Evolutionary conservation across 331 rosid species (phyloP).

Genomic region (Spiraea crenata): DNA sequence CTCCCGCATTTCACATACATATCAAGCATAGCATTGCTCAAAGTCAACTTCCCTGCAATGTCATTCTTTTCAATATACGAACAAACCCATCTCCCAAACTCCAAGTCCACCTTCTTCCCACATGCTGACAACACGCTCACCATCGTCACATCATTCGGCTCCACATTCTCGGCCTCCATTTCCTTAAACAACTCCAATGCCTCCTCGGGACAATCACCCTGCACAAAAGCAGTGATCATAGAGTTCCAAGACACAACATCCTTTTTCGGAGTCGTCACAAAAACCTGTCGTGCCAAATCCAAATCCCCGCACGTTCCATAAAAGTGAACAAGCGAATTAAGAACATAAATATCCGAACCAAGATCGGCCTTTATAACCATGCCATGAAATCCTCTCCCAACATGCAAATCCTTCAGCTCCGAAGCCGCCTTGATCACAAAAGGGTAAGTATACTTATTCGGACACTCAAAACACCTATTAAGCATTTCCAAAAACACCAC

Average conservation of each 20-base stretch:
- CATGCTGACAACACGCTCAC: constrained; percentile 58
- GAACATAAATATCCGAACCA: constrained; percentile 43
- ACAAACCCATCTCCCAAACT: constrained; percentile 65
- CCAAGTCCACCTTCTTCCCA: constrained; percentile 50
- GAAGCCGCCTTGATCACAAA: constrained; percentile 62
- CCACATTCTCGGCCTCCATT: constrained; percentile 48
- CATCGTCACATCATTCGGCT: constrained; percentile 57
- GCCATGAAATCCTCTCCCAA: constrained; percentile 57
- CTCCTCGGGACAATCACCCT: constrained; percentile 40
- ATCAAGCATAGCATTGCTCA: constrained; percentile 61
- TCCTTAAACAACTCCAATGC: constrained; percentile 47
- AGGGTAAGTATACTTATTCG: constrained; percentile 57
- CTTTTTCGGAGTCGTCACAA: constrained; percentile 34
- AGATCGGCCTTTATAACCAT: constrained; percentile 48
- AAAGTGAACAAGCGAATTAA: constrained; percentile 53
- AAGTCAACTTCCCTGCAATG: constrained; percentile 41
- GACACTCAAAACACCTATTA: constrained; percentile 31
- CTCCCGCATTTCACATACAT: constrained; percentile 61
- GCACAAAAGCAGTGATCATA: constrained; percentile 44
- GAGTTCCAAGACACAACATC: constrained; percentile 73
- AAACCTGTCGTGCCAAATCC: constrained; percentile 41
- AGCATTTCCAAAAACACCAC: constrained; percentile 41
- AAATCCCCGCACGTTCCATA: constrained; percentile 52
- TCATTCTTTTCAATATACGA: constrained; percentile 39
- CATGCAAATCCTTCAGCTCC: constrained; percentile 34